phyloP scores from a whole-genome alignment of 2,329 filamentous ascomycete species.

The Trichoderma atroviride region DNA sequence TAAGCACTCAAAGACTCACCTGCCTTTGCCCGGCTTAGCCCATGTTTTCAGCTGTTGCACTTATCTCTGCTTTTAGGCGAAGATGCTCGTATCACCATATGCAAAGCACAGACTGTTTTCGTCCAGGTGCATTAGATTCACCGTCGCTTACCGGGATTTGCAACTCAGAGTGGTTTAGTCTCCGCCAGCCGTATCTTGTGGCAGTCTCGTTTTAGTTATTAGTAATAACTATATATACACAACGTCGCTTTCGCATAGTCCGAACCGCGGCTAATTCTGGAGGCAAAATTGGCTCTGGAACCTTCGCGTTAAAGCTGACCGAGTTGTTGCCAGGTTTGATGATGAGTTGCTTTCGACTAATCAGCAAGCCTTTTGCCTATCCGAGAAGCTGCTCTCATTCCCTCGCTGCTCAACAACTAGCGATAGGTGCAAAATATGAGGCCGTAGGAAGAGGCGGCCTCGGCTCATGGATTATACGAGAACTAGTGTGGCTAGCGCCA shows the following conservation, averaged over 20 bases:
- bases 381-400: neutral
- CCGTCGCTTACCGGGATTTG: neutral
- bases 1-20: neutral
- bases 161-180: neutral
- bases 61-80: neutral
- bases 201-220: neutral
- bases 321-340: neutral
- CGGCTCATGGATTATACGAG: neutral
- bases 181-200: neutral
- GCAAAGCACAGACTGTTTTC: neutral
- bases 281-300: neutral
- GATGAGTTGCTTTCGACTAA: neutral
- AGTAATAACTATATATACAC: neutral
- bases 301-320: neutral
- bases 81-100: neutral
- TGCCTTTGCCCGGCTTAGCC: neutral
- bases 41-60: neutral
- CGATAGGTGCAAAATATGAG: conserved; percentile 8
- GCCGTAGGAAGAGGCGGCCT: neutral
- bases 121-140: neutral
- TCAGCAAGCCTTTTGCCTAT: neutral
- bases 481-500: neutral
- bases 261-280: neutral
- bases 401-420: neutral
- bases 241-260: neutral